Base-by-base conservation (phyloP, 768 basidiomycete species). In the Phanerochaete carnosa region DNA sequence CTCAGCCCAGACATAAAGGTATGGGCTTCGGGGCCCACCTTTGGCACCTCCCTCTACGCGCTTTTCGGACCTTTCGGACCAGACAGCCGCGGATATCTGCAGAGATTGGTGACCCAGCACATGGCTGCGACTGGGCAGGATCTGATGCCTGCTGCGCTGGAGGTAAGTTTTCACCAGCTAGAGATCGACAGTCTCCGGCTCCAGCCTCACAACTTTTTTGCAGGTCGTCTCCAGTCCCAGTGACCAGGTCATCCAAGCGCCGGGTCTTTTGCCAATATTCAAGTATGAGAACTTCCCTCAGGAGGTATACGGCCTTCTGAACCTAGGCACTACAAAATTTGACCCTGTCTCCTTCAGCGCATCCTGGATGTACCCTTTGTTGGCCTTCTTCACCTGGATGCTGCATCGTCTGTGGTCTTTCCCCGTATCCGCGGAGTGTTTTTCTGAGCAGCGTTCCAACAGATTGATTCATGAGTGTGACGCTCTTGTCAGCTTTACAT, bases 401-500 rank as follows among this genome's bases (percentile, higher is more conserved):
- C 33, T 13, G 6, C 33, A 6, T 35, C 33, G 33, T 35, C 33
- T 6, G 33, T 35, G 33, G n/a, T n/a, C n/a, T n/a, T n/a, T 35
- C 33, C 33, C 33, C 6, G 6, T 35, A 7, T 35, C 33, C 33
- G 33, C 33, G 7, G 7, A 13, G 7, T 6, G 13, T 13, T n/a
- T 2, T 13, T 25, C 19, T 35, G 22, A 49, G 13, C 35, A 1
- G 15, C 9, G 3, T 30, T 30, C n/a, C 25, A 29, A 12, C 25
- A 55, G 54, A 19, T 23, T 55, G 9, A 45, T 60, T 22, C 33
- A 63, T 30, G 39, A 49, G 15, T 60, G 62, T 25, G 67, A 68
- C 45, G 68, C 68, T 2, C 26, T 66, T 5, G n/a, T 70, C 12
- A 58, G 58, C 15, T 39, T 58, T 22, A 55, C 60, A 2, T 49